phyloP scores from a whole-genome alignment of 169 alveolate genomes.

The Amoebophrya sp. region DNA sequence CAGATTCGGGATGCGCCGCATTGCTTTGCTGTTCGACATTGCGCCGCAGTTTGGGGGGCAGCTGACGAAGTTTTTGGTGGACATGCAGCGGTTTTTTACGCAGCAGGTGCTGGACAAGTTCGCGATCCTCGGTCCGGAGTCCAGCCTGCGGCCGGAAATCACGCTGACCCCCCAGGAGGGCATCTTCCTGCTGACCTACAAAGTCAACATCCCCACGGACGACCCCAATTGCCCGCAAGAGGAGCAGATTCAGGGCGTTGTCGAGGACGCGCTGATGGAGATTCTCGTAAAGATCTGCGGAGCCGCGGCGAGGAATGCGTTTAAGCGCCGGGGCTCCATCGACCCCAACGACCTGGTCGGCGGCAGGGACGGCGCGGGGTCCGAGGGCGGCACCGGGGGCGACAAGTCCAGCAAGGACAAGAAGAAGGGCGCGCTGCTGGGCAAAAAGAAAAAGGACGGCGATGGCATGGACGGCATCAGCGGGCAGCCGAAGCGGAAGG shows the following conservation, averaged over 20 bases:
- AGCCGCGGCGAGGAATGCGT: neutral
- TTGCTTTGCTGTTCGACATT: neutral
- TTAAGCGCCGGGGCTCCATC: neutral
- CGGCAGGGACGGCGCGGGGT: neutral
- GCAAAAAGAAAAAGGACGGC: neutral
- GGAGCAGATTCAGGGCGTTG: neutral
- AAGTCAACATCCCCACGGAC: neutral
- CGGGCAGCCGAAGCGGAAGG: neutral
- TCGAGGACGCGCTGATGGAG: slow-evolving; percentile 13
- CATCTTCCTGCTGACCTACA: neutral
- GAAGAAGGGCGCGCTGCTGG: neutral
- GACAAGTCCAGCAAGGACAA: neutral
- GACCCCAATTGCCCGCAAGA: neutral
- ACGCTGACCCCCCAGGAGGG: neutral
- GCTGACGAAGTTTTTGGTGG: neutral
- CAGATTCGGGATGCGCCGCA: neutral
- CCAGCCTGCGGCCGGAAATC: slow-evolving; percentile 6
- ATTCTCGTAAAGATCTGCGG: neutral
- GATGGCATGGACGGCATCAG: neutral
- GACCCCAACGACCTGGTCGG: neutral
- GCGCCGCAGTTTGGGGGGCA: neutral
- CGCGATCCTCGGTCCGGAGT: neutral
- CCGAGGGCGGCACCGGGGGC: neutral
- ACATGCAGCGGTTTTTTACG: slow-evolving; percentile 21
- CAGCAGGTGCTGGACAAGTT: neutral